Evolutionary conservation across 805 yeast species (phyloP).

Genomic region (Suhomyces sp.): DNA sequence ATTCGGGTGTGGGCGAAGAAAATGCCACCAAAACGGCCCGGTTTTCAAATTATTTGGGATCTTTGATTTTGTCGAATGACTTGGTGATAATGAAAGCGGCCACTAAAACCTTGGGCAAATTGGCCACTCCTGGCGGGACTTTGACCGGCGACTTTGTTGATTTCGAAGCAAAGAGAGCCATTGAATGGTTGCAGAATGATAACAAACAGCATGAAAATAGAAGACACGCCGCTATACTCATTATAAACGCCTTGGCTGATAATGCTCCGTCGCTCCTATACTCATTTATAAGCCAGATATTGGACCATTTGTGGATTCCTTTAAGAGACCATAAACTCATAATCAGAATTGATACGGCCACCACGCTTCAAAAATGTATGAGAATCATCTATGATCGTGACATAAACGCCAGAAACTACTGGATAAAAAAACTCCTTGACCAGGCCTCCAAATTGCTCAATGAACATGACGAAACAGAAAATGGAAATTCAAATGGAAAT

Average conservation of each 20-base stretch:
- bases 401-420: constrained; percentile 59
- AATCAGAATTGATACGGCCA: constrained; percentile 81
- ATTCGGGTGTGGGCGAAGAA: constrained; percentile 72
- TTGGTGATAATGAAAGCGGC: constrained; percentile 83
- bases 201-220: constrained; percentile 68
- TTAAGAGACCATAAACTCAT: constrained; percentile 72
- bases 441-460: constrained; percentile 64
- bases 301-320: constrained; percentile 85
- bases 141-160: constrained; percentile 91
- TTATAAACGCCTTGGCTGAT: constrained; percentile 77
- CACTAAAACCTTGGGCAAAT: constrained; percentile 79
- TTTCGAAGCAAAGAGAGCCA: constrained; percentile 80
- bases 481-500: constrained; percentile 5
- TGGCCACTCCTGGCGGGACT: constrained; percentile 87
- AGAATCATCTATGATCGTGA: constrained; percentile 80
- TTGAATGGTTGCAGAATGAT: constrained; percentile 90
- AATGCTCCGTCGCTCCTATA: constrained; percentile 84
- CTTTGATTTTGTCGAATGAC: constrained; percentile 78
- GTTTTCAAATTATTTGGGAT: constrained; percentile 82
- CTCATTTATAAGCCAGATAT: constrained; percentile 70
- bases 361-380: constrained; percentile 72
- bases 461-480: constrained; percentile 17
- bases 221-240: constrained; percentile 86
- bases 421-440: constrained; percentile 70
- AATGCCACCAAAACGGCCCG: constrained; percentile 85